Conservation (phyloP, 1,284 basidiomycete genomes). For the Sutorius eximius region DNA sequence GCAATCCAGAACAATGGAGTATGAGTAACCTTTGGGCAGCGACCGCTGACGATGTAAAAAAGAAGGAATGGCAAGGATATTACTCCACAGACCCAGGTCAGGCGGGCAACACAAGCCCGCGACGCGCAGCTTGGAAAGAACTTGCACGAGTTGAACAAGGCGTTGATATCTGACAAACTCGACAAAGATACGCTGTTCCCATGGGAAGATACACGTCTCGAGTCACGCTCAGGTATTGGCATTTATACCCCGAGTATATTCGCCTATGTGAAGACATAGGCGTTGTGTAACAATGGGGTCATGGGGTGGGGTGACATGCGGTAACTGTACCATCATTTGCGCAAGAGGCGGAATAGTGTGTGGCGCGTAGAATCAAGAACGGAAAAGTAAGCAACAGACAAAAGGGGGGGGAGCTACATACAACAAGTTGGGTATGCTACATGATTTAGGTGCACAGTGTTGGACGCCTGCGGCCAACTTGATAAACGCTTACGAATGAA, state of each 20-base stretch:
- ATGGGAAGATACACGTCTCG: constrained; percentile 22
- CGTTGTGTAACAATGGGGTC: background rate
- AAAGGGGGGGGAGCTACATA: constrained; percentile 12
- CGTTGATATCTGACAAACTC: constrained; percentile 36
- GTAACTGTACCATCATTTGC: background rate
- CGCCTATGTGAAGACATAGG: constrained; percentile 1
- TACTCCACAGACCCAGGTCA: constrained; percentile 42
- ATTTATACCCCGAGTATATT: constrained; percentile 1
- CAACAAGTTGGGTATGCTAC: constrained; percentile 28
- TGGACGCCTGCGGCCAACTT: constrained; percentile 13
- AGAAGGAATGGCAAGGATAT: constrained; percentile 39
- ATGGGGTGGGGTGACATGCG: background rate
- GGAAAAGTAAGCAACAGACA: background rate
- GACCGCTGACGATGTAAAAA: constrained; percentile 25
- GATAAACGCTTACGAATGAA: background rate
- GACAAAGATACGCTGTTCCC: constrained; percentile 27
- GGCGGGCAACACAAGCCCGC: constrained; percentile 35
- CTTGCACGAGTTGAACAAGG: constrained; percentile 36
- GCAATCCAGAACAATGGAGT: constrained; percentile 38
- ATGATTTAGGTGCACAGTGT: constrained; percentile 17
- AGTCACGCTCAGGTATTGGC: constrained; percentile 5
- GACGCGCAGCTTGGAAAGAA: constrained; percentile 39
- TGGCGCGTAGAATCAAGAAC: background rate
- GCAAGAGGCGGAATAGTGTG: background rate
- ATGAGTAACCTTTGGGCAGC: constrained; percentile 38